Conservation (phyloP, 2,329 filamentous ascomycete genomes). For the Sporothrix inflata region DNA sequence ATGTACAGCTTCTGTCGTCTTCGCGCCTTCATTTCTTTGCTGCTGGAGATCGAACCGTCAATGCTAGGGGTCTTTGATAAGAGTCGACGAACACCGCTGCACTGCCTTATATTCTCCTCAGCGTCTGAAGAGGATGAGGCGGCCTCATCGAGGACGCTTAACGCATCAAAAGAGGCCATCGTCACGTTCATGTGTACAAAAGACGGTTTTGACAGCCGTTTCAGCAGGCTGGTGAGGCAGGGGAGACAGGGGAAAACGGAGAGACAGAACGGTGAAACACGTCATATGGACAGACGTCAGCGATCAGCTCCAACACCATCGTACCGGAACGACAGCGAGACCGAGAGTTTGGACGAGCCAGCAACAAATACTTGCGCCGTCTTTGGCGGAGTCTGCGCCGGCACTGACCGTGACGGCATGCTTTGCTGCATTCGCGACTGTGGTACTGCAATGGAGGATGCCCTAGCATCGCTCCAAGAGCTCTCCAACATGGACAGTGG, state of each 20-base stretch:
- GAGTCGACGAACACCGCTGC: conserved; percentile 7
- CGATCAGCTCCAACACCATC: neutral
- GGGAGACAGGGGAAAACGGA: neutral
- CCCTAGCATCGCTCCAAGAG: conserved; percentile 3
- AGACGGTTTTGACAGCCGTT: neutral
- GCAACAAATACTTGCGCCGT: neutral
- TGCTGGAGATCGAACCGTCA: conserved; percentile 9
- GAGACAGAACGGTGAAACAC: neutral
- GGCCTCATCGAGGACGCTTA: neutral
- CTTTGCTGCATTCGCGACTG: conserved; percentile 17
- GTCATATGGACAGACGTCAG: neutral
- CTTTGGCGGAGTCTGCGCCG: neutral
- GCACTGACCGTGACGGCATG: neutral
- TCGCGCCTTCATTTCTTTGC: conserved; percentile 7
- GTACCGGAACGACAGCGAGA: conserved; percentile 1
- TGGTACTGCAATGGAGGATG: neutral
- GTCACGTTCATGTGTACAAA: conserved; percentile 6
- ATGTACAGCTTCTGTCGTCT: conserved; percentile 18
- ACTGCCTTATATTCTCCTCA: conserved; percentile 2
- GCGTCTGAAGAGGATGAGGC: conserved; percentile 7
- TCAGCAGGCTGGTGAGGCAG: neutral
- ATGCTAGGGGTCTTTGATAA: neutral
- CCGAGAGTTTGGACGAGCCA: neutral
- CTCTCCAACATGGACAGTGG: conserved; percentile 3
- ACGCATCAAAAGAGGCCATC: conserved; percentile 11